Conservation (phyloP, 2,329 filamentous ascomycete genomes). For the Tolypocladium pustulatum region DNA sequence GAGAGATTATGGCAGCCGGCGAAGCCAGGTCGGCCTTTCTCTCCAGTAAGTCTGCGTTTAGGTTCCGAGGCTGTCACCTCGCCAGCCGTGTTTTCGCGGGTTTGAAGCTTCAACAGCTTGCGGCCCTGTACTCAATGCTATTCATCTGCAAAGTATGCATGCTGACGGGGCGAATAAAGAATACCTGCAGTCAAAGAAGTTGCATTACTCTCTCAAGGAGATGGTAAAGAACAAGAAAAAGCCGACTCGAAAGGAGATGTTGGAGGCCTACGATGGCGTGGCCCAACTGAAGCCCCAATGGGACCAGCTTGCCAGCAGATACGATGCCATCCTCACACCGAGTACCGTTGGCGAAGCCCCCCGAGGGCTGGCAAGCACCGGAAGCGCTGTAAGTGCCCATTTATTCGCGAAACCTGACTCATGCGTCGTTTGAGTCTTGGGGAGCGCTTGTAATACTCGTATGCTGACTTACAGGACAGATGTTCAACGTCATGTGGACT, state of each 20-base stretch:
- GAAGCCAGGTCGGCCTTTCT: slow-evolving; percentile 7
- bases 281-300: slow-evolving; percentile 42
- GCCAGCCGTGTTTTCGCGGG: neutral
- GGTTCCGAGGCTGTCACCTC: no score
- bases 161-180: slow-evolving; percentile 38
- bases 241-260: slow-evolving; percentile 33
- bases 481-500: slow-evolving; percentile 12
- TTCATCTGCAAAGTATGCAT: slow-evolving; percentile 22
- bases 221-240: slow-evolving; percentile 39
- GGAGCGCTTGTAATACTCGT: slow-evolving; percentile 22
- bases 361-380: slow-evolving; percentile 38
- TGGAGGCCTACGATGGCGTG: slow-evolving; percentile 43
- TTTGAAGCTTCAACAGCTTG: neutral
- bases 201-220: slow-evolving; percentile 31
- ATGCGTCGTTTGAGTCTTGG: no score
- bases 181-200: slow-evolving; percentile 21
- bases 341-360: slow-evolving; percentile 52
- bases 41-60: slow-evolving; percentile 3
- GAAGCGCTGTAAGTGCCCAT: slow-evolving; percentile 25
- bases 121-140: neutral
- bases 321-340: slow-evolving; percentile 46
- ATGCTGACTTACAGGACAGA: slow-evolving; percentile 15
- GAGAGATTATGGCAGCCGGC: slow-evolving; percentile 2
- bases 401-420: no score
- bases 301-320: slow-evolving; percentile 39